Evolutionary conservation across 139 green algal genomes (phyloP).

Genomic region (Chlamydomonas sphaeroides): DNA sequence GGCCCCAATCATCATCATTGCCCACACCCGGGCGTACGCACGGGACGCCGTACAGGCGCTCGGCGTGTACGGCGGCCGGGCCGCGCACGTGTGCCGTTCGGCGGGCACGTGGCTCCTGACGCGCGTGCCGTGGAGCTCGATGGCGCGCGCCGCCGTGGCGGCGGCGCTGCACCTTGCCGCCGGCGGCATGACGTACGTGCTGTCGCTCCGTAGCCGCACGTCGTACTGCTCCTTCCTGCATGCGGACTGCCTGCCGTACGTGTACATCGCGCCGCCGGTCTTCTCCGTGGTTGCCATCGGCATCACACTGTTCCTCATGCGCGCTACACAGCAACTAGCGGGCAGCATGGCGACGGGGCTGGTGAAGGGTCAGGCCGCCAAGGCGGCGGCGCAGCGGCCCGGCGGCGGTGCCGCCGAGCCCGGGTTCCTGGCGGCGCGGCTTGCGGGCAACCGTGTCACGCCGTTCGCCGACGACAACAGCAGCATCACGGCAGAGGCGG

Average conservation of each 20-base stretch:
- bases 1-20: slow-evolving; percentile 7
- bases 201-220: neutral
- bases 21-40: slow-evolving; percentile 7
- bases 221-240: neutral
- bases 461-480: too few species aligned
- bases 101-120: neutral
- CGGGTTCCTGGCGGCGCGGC: too few species aligned
- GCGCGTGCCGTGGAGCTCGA: neutral
- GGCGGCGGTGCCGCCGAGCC: too few species aligned
- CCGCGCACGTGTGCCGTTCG: neutral
- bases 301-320: neutral
- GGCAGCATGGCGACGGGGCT: neutral
- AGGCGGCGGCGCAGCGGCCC: too few species aligned
- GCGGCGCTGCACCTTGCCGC: neutral
- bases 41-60: neutral
- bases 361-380: neutral
- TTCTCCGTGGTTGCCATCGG: neutral
- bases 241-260: neutral
- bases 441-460: too few species aligned
- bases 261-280: neutral
- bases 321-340: neutral
- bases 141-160: neutral
- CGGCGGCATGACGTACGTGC: slow-evolving; percentile 7
- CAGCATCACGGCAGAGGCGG: too few species aligned
- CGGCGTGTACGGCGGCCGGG: neutral